Evolutionary conservation across 2,329 filamentous ascomycete genomes (phyloP).

Genomic region (Hypoxylon sp.): DNA sequence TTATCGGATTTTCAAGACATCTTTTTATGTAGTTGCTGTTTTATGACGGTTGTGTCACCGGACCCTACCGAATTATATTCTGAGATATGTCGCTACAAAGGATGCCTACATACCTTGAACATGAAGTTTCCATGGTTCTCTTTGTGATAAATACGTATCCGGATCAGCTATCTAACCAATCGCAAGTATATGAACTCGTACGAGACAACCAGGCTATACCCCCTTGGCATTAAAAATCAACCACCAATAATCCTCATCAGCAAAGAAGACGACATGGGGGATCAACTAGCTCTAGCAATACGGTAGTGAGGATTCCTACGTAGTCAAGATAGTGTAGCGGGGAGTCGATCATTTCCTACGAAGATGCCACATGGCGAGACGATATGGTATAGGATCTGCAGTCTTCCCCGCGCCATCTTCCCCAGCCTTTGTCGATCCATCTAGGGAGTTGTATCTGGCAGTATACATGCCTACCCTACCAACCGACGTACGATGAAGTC

Average conservation of each 20-base stretch:
- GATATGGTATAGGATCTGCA: conserved; percentile 22
- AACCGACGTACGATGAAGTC: conserved; percentile 3
- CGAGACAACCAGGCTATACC: conserved; percentile 18
- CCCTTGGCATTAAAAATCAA: conserved; percentile 9
- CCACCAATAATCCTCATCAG: conserved; percentile 12
- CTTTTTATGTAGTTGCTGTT: conserved; percentile 15
- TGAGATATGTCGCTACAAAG: no score
- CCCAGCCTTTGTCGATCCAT: conserved; percentile 18
- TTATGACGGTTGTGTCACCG: conserved; percentile 24
- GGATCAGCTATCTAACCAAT: conserved; percentile 6
- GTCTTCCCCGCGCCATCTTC: conserved; percentile 1
- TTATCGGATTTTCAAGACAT: neutral
- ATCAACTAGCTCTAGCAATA: conserved; percentile 11
- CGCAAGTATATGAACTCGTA: conserved; percentile 14
- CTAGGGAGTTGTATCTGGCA: neutral
- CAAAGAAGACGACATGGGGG: conserved; percentile 3
- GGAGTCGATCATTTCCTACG: conserved; percentile 23
- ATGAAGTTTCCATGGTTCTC: conserved; percentile 8
- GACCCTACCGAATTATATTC: conserved; percentile 6
- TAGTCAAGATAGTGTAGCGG: conserved; percentile 1
- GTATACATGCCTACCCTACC: neutral
- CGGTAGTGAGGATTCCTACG: conserved; percentile 3
- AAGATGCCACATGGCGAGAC: conserved; percentile 28
- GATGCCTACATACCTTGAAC: no score
- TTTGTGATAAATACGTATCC: conserved; percentile 5